Evolutionary conservation across 257 asterid genomes (phyloP), one percentile per base, ranked within the genome.

Genomic region (Capsicum baccatum): DNA sequence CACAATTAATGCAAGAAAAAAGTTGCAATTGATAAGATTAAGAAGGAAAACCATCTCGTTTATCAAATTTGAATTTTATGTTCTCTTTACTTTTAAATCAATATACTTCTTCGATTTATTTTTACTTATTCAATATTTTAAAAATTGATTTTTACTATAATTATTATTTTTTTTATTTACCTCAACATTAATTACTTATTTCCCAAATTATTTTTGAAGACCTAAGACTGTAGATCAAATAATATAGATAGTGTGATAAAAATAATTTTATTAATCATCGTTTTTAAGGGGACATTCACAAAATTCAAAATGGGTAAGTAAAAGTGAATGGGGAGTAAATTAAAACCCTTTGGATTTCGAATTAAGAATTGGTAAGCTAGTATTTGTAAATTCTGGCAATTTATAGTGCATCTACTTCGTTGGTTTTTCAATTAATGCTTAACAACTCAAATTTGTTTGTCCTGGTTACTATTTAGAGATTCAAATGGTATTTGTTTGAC

Each of bases 51-150:
- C 5, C 3, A 16, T 4, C 17, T 3, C 33, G 33, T 26, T 26
- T 26, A 26, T 73, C 35, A 73, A n/a, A 73, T 73, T n/a, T 73
- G 59, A 37, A 44, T 70, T 73, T 47, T 71, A n/a, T 71, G 55
- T 71, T 71, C 58, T 44, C 2, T 6, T 11, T 42, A 70, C 35
- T 42, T 4, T 16, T 69, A 69, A 42, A 69, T 69, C 55, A 42
- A 69, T 42, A 16, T 70, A 44, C 48, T 44, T 1, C 48, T 44
- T 6, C 48, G 8, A 4, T 44, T 44, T 44, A 4, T 6, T 44
- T 44, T 44, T 26, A 26, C 33, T 26, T 26, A 26, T 26, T 26
- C 33, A 26, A 26, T 26, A 26, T 26, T 26, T 26, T 26, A 1
- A 26, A 26, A 26, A 26, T 26, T 26, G 33, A 26, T 26, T 26